Base-by-base conservation (phyloP, 73 alveolate genomes). In the Diophrys appendiculata region DNA sequence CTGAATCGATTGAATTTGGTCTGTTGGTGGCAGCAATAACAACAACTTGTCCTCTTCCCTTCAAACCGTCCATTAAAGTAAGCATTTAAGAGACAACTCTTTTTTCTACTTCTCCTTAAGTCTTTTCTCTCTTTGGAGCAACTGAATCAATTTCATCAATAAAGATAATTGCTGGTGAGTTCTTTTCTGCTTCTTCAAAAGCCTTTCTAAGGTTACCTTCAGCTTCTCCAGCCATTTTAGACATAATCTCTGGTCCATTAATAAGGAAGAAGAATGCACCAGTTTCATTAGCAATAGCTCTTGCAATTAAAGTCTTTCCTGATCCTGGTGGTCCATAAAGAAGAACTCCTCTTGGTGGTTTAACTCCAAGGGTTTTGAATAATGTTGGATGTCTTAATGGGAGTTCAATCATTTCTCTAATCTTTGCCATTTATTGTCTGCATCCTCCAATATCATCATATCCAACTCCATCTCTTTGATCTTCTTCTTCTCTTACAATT, bases 171-270 rank as follows among this genome's bases (percentile, higher is more conserved):
- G 99, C 98, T 67, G 99, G 99, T 25, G 98, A 80, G 80, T 95
- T 95, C 85, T 93, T 93, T 86, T 92, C 99, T 2, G 99, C 99
- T 82, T 96, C 99, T 86, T 95, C 99, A 77, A 97, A 97, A 13
- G 99, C 99, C 78, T 89, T 92, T 87, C 99, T 90, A 33, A 97
- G 76, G 87, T 96, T 96, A 29, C 97, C 97, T 82, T 97, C 99
- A 55, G 99, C 99, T 83, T 97, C 99, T 60, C 99, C 99, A n/a
- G 99, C 99, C 99, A 95, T 96, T 85, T 97, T 97, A 75, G 97
- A 83, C 99, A 96, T 97, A 87, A 76, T 88, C 83, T 87, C 95
- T 3, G 95, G 95, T 52, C 95, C 97, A 75, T 88, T 91, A 68
- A 87, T 72, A 70, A 83, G 69, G 86, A 91, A 91, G 95, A 91